Base-by-base conservation (phyloP, 2,329 filamentous ascomycete genomes). In the Westerdykella ornata region DNA sequence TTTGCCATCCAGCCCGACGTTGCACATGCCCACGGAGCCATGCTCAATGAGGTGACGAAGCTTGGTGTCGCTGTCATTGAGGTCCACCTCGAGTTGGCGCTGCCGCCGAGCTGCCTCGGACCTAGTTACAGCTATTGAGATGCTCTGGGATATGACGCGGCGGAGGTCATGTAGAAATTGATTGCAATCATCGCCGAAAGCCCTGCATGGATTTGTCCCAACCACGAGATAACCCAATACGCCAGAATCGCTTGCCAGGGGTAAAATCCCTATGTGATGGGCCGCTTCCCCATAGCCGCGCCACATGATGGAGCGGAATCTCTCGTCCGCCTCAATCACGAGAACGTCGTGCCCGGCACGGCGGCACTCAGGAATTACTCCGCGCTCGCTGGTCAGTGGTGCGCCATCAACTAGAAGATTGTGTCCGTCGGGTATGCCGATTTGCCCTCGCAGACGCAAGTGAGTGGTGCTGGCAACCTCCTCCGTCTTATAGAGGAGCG, bases 121-220 rank as follows among this genome's bases (percentile, higher is more conserved):
- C 4, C 44, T 44, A 14, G 51, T 55, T 8, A 52, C 43, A 5
- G 56, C 55, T 9, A 53, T 44, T 1, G 49, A 46, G 4, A 65
- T 45, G 34, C 63, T 51, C 33, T 59, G 60, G 0, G 63, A 58
- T 3, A 56, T 47, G 49, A 65, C 62, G 9, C 56, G 56, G 6
- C 47, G 41, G 2, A 68, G 51, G 22, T 66, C 57, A 15, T 49
- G 51, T 14, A 62, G 35, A 28, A 66, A 65, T 17, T 63, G 62
- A 36, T 58, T 39, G 31, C 60, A 63, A 6, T 48, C 44, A 1
- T 48, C 43, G 33, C 67, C 64, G 35, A 59, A 57, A 1, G 55
- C 54, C 13, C 64, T 54, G 19, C 52, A 61, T 1, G 63, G 65
- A 35, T 67, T 68, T 1, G 63, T 58, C 0, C 63, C 66, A 4